Evolutionary conservation across 441 rosid genomes (phyloP).

Genomic region (Aleurites moluccanus): DNA sequence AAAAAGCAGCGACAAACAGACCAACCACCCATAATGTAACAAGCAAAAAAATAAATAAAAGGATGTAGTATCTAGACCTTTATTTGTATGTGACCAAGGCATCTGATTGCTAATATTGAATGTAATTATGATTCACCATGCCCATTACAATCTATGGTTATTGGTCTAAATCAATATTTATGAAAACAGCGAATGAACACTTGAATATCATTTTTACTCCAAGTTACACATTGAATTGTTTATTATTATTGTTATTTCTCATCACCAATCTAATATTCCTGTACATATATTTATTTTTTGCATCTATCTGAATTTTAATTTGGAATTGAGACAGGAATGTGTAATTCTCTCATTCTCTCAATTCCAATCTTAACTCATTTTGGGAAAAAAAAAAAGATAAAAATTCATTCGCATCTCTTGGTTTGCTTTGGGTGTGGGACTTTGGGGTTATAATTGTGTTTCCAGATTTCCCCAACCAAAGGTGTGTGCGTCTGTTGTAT

Average conservation of each 20-base stretch:
- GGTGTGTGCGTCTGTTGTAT: too few species aligned
- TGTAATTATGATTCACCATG: background rate
- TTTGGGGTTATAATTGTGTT: too few species aligned
- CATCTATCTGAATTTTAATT: too few species aligned
- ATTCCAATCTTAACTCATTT: background rate
- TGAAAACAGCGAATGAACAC: background rate
- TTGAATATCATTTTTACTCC: background rate
- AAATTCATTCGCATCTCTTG: background rate
- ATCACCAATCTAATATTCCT: background rate
- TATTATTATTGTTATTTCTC: background rate
- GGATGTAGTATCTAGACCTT: too few species aligned
- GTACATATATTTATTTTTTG: background rate
- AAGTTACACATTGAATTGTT: too few species aligned
- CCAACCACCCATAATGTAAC: background rate
- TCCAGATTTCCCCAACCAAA: too few species aligned
- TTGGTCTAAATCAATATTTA: background rate
- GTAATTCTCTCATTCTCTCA: background rate
- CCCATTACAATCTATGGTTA: background rate
- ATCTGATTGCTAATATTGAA: background rate
- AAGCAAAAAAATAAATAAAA: background rate
- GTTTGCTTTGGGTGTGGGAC: background rate
- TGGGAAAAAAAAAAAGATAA: too few species aligned
- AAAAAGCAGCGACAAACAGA: background rate
- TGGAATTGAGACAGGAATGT: too few species aligned
- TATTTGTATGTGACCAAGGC: background rate